Base-by-base conservation (phyloP, 805 yeast genomes). In the Saccharomycopsis schoenii region DNA sequence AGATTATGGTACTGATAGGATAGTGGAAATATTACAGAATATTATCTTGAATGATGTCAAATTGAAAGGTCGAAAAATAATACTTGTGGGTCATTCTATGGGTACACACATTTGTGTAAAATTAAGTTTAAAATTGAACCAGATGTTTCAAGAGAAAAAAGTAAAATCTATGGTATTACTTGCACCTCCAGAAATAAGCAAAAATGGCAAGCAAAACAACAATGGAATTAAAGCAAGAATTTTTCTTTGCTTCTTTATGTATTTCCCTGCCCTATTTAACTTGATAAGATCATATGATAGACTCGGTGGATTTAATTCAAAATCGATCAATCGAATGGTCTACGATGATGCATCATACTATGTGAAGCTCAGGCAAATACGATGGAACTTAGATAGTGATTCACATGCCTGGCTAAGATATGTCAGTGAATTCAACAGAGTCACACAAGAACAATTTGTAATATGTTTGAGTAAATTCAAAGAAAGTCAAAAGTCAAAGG, bases 81-180 rank as follows among this genome's bases (percentile, higher is more conserved):
- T 82, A 1, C 66, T 86, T 29, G 70, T 86, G 5, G 92, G 90
- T 17, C 94, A 86, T 72, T 86, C 92, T 1, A 83, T 85, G 84
- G 96, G 93, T 4, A 78, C 88, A 6, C 81, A 78, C 61, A 68
- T 86, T 36, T 72, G 80, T 2, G 71, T 80, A 10, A 81, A 80
- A 62, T 70, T 82, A 29, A 78, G 76, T 3, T 67, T 70, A 40
- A 67, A 63, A 57, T 70, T 74, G 36, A 71, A 72, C 3, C 56
- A 61, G 54, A 54, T 36, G 29, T 15, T 4, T 21, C 52, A 1
- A 57, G 58, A 56, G 14, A 41, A 65, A 14, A 73, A 70, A 40
- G 77, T 77, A 1, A 80, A 76, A 62, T 78, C 79, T 0, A 56
- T 80, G 47, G 70, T 79, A 4, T 70, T 83, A 34, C 66, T 83